These are phyloP conservation scores for Plasmodium chabaudi DNA, from an alignment of 169 alveolate species.

Conservation along the genomic window DNA sequence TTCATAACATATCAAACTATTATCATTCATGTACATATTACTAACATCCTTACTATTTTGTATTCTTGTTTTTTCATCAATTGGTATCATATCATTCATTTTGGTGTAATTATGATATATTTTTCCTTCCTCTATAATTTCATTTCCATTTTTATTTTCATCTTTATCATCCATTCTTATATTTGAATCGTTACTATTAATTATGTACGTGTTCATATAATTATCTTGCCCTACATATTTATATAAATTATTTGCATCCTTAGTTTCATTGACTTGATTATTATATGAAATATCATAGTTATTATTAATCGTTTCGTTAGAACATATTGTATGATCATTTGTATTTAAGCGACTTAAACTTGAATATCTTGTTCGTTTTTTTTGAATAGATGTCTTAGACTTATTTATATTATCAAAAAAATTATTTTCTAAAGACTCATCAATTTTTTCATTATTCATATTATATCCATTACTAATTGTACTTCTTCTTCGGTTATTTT, in stretches of 20 bases:
- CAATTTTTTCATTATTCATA: too few relatives aligned
- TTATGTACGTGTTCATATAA: neutral
- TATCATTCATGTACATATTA: neutral
- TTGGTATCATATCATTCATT: too few relatives aligned
- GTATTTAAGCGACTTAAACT: neutral
- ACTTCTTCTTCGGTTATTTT: too few relatives aligned
- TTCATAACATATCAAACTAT: too few relatives aligned
- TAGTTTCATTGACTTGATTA: neutral
- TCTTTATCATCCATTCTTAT: too few relatives aligned
- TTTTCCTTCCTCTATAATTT: too few relatives aligned
- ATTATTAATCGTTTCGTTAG: neutral
- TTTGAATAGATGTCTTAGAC: too few relatives aligned
- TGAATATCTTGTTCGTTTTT: neutral
- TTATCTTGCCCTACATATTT: neutral
- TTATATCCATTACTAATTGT: too few relatives aligned
- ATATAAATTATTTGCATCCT: neutral
- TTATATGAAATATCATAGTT: neutral
- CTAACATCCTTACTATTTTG: neutral
- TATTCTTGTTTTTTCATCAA: neutral
- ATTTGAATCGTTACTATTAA: neutral
- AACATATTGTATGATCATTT: conserved; percentile 4
- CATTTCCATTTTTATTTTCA: too few relatives aligned
- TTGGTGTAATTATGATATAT: too few relatives aligned
- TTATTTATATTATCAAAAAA: too few relatives aligned
- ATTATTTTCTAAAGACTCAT: too few relatives aligned